Base-by-base conservation (phyloP, 257 asterid genomes). In the Apocynum venetum region DNA sequence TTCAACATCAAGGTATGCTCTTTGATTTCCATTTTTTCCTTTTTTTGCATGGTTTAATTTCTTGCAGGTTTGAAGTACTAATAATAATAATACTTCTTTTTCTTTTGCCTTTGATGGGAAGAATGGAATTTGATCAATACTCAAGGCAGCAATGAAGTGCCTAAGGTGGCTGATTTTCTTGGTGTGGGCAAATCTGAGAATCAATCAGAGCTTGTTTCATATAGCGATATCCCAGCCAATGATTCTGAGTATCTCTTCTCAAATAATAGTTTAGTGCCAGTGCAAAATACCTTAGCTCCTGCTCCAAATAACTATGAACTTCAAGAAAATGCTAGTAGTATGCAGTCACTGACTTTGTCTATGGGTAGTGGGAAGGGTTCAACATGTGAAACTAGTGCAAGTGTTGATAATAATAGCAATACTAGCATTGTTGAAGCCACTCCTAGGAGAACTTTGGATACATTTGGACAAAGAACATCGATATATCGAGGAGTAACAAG, bases 391-490 rank as follows among this genome's bases (percentile, higher is more conserved):
- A 81, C 85, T 14, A 76, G 75, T 52, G 87, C 86, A 0, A 81
- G 86, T 71, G 88, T 82, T 17, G 91, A 89, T n/a, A 88, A 80
- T 20, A 84, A 84, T 77, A 88, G 14, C 57, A 53, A 79, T 41
- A 80, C 84, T n/a, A 81, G 88, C 46, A 77, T 84, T 56, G 92
- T 89, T 67, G 97, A 85, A 83, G 92, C 91, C 43, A 80, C 96
- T 8, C 97, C 96, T 0, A 84, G 96, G 77, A 84, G 97, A 68
- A 82, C 91, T 17, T 74, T 85, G 68, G 98, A 94, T 69, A 94
- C 97, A 13, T 94, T 94, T 79, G 98, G 98, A 9, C 98, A 94
- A 86, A 84, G 98, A 87, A 94, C 98, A 20, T 94, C 98, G 0
- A 94, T 94, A 11, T 94, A 94, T 77, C 84, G 98, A 81, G 98